phyloP scores from a whole-genome alignment of 208 protist genomes.

The Acanthamoeba triangularis region DNA sequence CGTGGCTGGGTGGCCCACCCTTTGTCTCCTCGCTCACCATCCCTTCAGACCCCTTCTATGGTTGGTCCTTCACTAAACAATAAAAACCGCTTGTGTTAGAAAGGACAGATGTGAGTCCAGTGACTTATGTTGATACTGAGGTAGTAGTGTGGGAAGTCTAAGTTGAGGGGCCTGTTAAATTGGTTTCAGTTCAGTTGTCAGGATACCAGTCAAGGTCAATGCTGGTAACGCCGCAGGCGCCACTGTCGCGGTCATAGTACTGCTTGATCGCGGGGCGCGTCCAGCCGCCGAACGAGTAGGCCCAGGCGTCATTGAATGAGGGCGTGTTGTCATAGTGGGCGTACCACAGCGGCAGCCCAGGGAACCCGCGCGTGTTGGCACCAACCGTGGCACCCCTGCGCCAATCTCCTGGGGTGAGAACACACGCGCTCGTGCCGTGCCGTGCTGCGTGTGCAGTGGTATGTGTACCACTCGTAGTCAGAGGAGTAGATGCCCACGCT shows the following conservation, averaged over 20 bases:
- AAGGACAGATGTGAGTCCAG: too few species aligned
- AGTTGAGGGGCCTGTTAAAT: too few species aligned
- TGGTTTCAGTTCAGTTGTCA: too few species aligned
- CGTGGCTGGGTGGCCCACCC: not conserved
- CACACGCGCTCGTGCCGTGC: not conserved
- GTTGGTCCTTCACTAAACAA: constrained; percentile 40
- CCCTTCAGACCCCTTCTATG: constrained; percentile 35
- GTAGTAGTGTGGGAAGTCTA: too few species aligned
- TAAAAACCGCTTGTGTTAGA: too few species aligned
- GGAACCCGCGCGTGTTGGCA: not conserved
- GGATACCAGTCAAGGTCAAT: constrained; percentile 53
- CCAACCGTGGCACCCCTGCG: not conserved
- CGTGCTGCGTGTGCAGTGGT: not conserved
- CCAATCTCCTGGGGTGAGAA: not conserved
- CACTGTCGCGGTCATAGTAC: constrained; percentile 60
- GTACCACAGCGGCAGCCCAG: constrained; percentile 58
- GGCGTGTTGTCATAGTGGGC: constrained; percentile 56
- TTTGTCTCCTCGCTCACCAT: not conserved
- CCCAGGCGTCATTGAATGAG: constrained; percentile 36
- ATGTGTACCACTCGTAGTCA: constrained; percentile 19
- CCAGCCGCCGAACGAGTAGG: constrained; percentile 60
- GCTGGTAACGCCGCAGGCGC: constrained; percentile 17
- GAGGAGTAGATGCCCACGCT: constrained; percentile 51
- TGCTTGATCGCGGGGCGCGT: constrained; percentile 27
- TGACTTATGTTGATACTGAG: too few species aligned